phyloP scores from a whole-genome alignment of 2,329 filamentous ascomycete genomes.

The Fusarium transvaalense region DNA sequence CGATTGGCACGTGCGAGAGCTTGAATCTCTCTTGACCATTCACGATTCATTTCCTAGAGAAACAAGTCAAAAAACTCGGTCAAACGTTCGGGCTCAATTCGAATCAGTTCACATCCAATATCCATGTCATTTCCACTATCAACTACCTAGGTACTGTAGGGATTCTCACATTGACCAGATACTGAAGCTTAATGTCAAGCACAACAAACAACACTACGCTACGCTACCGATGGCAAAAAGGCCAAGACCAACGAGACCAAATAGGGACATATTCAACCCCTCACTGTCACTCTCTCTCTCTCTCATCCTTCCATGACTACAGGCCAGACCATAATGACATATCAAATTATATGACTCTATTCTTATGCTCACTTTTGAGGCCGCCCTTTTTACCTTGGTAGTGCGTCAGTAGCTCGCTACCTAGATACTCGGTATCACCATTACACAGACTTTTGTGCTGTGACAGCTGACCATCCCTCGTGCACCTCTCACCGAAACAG shows the following conservation, averaged over 20 bases:
- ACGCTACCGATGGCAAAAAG: conserved; percentile 9
- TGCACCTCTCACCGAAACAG: conserved; percentile 34
- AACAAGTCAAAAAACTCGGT: conserved; percentile 29
- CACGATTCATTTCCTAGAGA: conserved; percentile 17
- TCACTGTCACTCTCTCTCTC: conserved; percentile 2
- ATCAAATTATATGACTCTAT: conserved; percentile 5
- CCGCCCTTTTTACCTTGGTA: conserved; percentile 23
- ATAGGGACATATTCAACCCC: conserved; percentile 29
- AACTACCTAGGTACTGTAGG: no score
- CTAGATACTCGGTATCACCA: conserved; percentile 6
- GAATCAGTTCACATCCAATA: conserved; percentile 18
- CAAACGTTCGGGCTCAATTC: conserved; percentile 16
- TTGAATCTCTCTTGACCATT: conserved; percentile 29
- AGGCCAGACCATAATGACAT: conserved; percentile 31
- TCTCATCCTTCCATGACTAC: conserved; percentile 13
- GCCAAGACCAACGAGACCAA: conserved; percentile 14
- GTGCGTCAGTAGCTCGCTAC: conserved; percentile 23
- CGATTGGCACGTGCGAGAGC: conserved; percentile 46
- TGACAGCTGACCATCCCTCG: conserved; percentile 39
- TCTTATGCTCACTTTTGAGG: conserved; percentile 23
- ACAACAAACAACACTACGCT: neutral
- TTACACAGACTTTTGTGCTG: conserved; percentile 23
- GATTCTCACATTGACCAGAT: neutral
- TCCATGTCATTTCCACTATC: conserved; percentile 18
- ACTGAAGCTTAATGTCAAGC: neutral